These are phyloP conservation scores for Fusarium sublunatum DNA, from an alignment of 2,329 filamentous ascomycete genomes.

Conservation along the genomic window DNA sequence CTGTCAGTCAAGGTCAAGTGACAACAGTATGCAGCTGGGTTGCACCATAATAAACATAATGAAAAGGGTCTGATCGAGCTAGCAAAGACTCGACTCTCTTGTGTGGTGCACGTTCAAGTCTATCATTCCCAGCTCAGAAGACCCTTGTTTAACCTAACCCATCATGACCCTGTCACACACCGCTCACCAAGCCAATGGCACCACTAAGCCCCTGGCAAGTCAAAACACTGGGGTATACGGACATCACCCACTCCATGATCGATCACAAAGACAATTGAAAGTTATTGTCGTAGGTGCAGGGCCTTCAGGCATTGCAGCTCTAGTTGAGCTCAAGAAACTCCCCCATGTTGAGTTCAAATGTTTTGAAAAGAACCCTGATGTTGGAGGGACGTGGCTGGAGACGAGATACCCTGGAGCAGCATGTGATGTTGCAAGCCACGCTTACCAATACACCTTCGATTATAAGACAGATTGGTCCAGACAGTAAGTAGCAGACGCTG, in stretches of 20 bases:
- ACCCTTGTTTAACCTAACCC: too few relatives aligned
- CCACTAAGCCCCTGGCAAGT: too few relatives aligned
- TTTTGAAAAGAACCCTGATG: constrained; percentile 20
- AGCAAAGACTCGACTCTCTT: background rate
- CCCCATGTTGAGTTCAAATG: too few relatives aligned
- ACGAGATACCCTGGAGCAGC: constrained; percentile 15
- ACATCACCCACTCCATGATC: background rate
- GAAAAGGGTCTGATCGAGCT: background rate
- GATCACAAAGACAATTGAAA: constrained; percentile 1
- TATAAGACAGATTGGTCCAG: constrained; percentile 14
- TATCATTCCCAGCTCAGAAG: too few relatives aligned
- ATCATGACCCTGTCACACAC: background rate
- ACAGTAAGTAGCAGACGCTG: too few relatives aligned
- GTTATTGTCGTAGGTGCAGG: constrained; percentile 20
- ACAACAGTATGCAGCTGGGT: too few relatives aligned
- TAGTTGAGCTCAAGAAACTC: constrained; percentile 8
- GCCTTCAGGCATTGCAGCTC: constrained; percentile 11
- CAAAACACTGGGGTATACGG: background rate
- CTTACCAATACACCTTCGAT: constrained; percentile 9
- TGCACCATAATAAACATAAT: too few relatives aligned
- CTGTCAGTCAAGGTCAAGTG: too few relatives aligned
- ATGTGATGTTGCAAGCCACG: constrained; percentile 17
- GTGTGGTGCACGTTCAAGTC: too few relatives aligned
- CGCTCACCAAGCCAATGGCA: background rate
- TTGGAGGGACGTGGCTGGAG: constrained; percentile 25